Evolutionary conservation across 495 filamentous ascomycete genomes (phyloP).

Genomic region (Trichoderma gamsii): DNA sequence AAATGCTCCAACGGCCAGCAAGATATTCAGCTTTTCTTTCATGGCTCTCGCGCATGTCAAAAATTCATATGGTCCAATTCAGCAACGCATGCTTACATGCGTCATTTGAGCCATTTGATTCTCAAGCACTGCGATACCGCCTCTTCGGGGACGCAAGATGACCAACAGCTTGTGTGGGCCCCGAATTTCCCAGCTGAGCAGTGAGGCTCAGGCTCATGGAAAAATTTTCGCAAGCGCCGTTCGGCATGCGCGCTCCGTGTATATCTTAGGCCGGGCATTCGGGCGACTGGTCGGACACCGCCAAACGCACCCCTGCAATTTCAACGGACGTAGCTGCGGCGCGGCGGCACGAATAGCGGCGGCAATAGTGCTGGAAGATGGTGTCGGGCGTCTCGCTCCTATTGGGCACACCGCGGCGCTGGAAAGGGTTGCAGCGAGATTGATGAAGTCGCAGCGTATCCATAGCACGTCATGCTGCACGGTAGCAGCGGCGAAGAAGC

Average conservation of each 20-base stretch:
- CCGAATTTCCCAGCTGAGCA: background rate
- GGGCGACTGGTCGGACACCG: background rate
- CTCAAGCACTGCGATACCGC: background rate
- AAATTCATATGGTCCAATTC: background rate
- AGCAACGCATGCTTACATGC: background rate
- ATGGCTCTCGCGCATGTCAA: too few species aligned
- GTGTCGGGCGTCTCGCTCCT: slow-evolving; percentile 1
- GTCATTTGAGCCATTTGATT: background rate
- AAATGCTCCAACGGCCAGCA: too few species aligned
- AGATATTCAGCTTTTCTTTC: too few species aligned
- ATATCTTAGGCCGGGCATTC: background rate
- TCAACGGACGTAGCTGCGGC: background rate
- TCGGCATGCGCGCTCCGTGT: background rate
- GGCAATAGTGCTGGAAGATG: slow-evolving; percentile 9
- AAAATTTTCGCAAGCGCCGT: slow-evolving; percentile 4
- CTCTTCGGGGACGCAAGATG: background rate
- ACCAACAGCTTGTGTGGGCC: background rate
- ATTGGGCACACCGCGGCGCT: slow-evolving; percentile 4
- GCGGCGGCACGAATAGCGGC: slow-evolving; percentile 9
- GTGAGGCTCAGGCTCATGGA: slow-evolving; percentile 10
- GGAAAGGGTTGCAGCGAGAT: slow-evolving; percentile 5
- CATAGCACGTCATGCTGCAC: slow-evolving; percentile 7
- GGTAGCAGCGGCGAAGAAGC: background rate
- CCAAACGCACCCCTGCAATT: slow-evolving; percentile 6
- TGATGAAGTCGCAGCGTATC: slow-evolving; percentile 10